phyloP scores from a whole-genome alignment of 441 rosid genomes.

The Populus hybrid region DNA sequence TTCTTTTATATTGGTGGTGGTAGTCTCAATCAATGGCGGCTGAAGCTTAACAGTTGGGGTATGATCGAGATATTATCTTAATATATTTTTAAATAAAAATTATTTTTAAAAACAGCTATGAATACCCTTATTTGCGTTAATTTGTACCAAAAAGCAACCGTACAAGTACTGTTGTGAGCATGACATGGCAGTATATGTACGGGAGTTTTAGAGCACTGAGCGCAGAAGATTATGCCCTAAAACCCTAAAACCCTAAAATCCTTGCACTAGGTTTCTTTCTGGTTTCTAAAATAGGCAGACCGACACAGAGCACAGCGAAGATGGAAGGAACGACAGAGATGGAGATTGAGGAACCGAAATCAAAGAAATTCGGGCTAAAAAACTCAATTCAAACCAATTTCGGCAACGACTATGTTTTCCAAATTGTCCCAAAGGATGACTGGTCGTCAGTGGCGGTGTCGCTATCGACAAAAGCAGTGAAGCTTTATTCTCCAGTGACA shows the following conservation, averaged over 20 bases:
- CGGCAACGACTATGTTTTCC: conserved; percentile 84
- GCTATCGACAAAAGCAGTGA: conserved; percentile 68
- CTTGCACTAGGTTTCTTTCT: not conserved
- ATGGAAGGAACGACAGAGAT: conserved; percentile 54
- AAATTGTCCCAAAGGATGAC: conserved; percentile 74
- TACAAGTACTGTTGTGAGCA: too few species aligned
- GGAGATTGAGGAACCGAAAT: conserved; percentile 46
- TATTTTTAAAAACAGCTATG: too few species aligned
- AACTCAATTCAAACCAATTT: conserved; percentile 84
- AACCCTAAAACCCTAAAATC: not conserved
- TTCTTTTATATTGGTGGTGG: too few species aligned
- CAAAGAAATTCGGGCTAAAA: conserved; percentile 61
- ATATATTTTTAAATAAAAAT: too few species aligned
- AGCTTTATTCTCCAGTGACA: conserved; percentile 78
- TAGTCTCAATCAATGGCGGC: too few species aligned
- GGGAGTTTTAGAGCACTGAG: not conserved
- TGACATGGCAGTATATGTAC: too few species aligned
- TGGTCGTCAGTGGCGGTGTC: conserved; percentile 93
- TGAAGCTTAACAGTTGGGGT: too few species aligned
- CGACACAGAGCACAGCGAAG: not conserved
- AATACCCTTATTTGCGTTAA: too few species aligned
- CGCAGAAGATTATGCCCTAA: conserved; percentile 1
- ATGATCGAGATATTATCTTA: too few species aligned
- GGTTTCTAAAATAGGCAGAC: not conserved
- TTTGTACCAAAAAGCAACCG: too few species aligned